Percentiles rank a stretch among this genome's conserved stretches.
phyloP scores from a whole-genome alignment of 257 asterid species.

The Primulina tabacum region DNA sequence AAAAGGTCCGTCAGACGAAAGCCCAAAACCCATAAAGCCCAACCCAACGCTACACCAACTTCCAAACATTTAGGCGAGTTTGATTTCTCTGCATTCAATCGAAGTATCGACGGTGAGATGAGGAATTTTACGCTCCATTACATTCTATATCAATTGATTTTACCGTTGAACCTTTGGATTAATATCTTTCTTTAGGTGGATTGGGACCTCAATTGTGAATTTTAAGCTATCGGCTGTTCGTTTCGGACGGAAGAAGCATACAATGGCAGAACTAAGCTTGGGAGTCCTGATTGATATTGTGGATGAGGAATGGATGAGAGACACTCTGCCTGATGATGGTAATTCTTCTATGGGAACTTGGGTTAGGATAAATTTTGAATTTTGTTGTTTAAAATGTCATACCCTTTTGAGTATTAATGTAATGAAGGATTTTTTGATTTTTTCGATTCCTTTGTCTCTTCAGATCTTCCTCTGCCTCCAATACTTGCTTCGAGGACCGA shows the following conservation, averaged over 20 bases:
- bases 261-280: slow-evolving; percentile 67
- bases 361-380: background rate
- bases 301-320: slow-evolving; percentile 90
- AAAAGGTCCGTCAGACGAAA: too few species aligned
- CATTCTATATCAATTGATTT: background rate
- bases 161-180: background rate
- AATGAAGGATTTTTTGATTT: background rate
- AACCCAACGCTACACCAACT: too few species aligned
- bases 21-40: too few species aligned
- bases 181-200: background rate
- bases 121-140: background rate
- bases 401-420: background rate
- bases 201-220: background rate
- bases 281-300: slow-evolving; percentile 65
- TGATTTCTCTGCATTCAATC: too few species aligned
- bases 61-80: too few species aligned
- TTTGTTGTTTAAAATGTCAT: background rate
- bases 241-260: too few species aligned
- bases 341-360: background rate
- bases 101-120: too few species aligned
- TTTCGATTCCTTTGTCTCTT: slow-evolving; percentile 7
- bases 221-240: too few species aligned
- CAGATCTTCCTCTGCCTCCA: slow-evolving; percentile 73
- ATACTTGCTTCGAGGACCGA: slow-evolving; percentile 56
- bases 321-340: slow-evolving; percentile 77